A percentile compares a stretch with the other conserved stretches of the same genome.
These are phyloP conservation scores for Centaurea solstitialis DNA, from an alignment of 129 eudicot species.

Conservation along the genomic window DNA sequence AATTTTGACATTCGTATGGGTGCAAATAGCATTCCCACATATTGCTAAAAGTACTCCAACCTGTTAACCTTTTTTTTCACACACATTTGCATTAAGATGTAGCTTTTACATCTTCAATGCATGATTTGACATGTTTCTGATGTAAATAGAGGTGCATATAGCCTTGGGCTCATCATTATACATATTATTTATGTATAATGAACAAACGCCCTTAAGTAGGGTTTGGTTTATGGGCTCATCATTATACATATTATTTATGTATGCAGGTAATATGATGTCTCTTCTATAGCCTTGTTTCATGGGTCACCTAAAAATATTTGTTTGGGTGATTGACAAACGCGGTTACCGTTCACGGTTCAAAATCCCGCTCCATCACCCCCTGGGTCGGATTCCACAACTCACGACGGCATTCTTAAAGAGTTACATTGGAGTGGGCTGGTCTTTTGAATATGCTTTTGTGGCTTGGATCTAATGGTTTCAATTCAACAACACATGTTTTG, in stretches of 20 bases:
- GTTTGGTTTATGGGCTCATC: not conserved
- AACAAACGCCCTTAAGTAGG: not conserved
- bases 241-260: not conserved
- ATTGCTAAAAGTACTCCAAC: not conserved
- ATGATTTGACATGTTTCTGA: not conserved
- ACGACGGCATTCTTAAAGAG: not conserved
- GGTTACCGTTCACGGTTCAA: not conserved
- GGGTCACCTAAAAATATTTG: not conserved
- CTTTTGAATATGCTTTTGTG: not conserved
- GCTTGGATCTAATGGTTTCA: not conserved
- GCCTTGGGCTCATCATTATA: not conserved
- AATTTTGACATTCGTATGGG: not conserved
- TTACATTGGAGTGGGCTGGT: not conserved
- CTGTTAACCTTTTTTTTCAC: not conserved
- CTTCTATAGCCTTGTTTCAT: not conserved
- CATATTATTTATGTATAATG: too few relatives aligned
- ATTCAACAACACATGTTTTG: not conserved
- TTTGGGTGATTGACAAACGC: not conserved
- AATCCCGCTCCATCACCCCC: not conserved
- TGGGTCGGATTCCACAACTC: not conserved
- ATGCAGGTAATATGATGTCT: not conserved
- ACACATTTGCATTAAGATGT: not conserved
- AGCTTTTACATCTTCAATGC: not conserved
- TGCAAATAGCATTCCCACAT: too few relatives aligned
- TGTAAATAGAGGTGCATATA: not conserved